phyloP scores from a whole-genome alignment of 2,329 filamentous ascomycete genomes.

The Penicillium sp. region DNA sequence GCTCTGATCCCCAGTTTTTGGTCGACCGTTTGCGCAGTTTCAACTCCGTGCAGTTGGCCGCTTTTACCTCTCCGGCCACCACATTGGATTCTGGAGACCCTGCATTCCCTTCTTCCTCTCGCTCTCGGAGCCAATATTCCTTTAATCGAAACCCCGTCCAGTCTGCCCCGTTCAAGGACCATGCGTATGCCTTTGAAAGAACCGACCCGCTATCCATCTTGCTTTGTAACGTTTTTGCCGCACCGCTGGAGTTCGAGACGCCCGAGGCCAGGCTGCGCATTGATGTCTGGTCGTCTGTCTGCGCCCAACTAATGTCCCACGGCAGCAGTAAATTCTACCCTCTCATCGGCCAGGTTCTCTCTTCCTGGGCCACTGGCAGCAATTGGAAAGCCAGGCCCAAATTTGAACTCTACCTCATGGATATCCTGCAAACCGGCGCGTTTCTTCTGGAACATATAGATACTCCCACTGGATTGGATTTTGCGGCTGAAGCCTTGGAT shows the following conservation, averaged over 20 bases:
- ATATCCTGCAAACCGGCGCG: constrained; percentile 86
- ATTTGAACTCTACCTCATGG: constrained; percentile 92
- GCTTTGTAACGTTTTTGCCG: constrained; percentile 85
- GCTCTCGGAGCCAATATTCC: constrained; percentile 40
- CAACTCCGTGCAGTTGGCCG: constrained; percentile 70
- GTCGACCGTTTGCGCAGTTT: constrained; percentile 77
- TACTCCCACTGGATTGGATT: constrained; percentile 69
- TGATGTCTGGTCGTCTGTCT: constrained; percentile 83
- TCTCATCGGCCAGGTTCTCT: constrained; percentile 78
- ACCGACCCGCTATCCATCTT: constrained; percentile 82
- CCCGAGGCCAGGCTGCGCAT: constrained; percentile 76
- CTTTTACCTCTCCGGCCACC: constrained; percentile 75
- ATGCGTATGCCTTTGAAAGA: constrained; percentile 82
- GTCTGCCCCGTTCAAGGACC: constrained; percentile 67
- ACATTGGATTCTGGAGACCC: constrained; percentile 79
- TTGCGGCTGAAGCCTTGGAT: constrained; percentile 64
- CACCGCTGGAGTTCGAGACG: constrained; percentile 77
- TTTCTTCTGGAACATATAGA: constrained; percentile 85
- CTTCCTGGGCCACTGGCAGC: constrained; percentile 81
- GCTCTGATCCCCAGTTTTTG: constrained; percentile 84
- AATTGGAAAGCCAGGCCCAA: constrained; percentile 88
- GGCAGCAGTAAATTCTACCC: constrained; percentile 74
- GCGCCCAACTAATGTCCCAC: constrained; percentile 77
- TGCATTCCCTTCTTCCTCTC: constrained; percentile 67
- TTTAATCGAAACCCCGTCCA: constrained; percentile 39